Evolutionary conservation across 371 early-diverging fungal genomes (phyloP).

Genomic region (Apophysomyces elegans): DNA sequence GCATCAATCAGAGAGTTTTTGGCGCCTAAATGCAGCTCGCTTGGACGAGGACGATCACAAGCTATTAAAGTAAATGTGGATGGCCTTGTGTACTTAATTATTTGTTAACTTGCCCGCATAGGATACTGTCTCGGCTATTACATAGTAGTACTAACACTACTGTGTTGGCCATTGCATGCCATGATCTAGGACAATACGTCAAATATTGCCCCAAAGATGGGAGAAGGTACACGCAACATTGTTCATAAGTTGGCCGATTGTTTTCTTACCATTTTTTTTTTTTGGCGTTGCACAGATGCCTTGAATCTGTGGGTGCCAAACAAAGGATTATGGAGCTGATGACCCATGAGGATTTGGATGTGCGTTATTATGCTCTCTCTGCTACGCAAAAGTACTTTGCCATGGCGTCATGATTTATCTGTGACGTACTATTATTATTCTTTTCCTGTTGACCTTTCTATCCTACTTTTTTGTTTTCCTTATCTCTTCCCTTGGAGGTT

Average conservation of each 20-base stretch:
- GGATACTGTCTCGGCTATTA: conserved; percentile 67
- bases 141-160: conserved; percentile 60
- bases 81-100: too few species aligned
- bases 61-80: conserved; percentile 60
- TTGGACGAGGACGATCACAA: conserved; percentile 79
- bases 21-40: conserved; percentile 82
- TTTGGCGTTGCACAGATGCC: conserved; percentile 46
- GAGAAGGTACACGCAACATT: conserved; percentile 62
- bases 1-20: conserved; percentile 90
- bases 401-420: background rate
- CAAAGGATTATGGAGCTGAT: conserved; percentile 92
- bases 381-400: conserved; percentile 78
- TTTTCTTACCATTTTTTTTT: too few species aligned
- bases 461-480: too few species aligned
- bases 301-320: conserved; percentile 90
- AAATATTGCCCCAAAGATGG: conserved; percentile 78
- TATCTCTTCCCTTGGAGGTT: too few species aligned
- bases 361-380: conserved; percentile 85
- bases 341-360: conserved; percentile 81
- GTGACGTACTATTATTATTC: too few species aligned
- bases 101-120: conserved; percentile 16
- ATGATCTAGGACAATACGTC: conserved; percentile 93
- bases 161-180: conserved; percentile 85
- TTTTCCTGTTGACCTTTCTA: background rate
- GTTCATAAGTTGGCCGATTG: background rate